Percentiles rank a stretch among this genome's conserved stretches.
Evolutionary conservation across 371 early-diverging fungal species (phyloP).

Genomic region (Apophysomyces variabilis): DNA sequence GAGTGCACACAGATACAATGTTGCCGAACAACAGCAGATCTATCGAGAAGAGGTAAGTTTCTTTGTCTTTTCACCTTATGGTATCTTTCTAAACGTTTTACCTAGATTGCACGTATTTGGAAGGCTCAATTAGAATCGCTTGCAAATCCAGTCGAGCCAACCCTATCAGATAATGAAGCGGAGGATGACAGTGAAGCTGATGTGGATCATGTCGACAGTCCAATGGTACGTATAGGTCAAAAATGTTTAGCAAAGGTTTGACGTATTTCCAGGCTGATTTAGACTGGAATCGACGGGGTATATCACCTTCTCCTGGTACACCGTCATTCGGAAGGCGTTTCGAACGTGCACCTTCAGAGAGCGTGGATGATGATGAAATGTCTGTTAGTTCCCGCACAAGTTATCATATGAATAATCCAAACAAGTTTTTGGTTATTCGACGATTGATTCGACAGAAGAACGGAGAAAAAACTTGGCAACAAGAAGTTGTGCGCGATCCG

Average conservation of each 20-base stretch:
- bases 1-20: conserved; percentile 89
- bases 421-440: conserved; percentile 68
- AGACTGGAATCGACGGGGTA: conserved; percentile 39
- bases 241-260: background rate
- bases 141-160: conserved; percentile 56
- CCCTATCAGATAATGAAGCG: conserved; percentile 57
- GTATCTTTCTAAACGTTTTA: background rate
- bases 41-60: conserved; percentile 83
- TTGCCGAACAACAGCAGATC: conserved; percentile 94
- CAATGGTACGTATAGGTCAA: conserved; percentile 25
- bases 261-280: conserved; percentile 29
- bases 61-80: background rate
- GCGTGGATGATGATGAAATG: conserved; percentile 60
- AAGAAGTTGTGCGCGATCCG: conserved; percentile 81
- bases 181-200: conserved; percentile 54
- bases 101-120: conserved; percentile 89
- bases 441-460: conserved; percentile 61
- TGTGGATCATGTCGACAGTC: conserved; percentile 32
- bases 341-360: conserved; percentile 45
- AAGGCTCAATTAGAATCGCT: conserved; percentile 83
- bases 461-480: conserved; percentile 77
- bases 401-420: conserved; percentile 57
- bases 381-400: conserved; percentile 64
- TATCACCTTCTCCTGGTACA: conserved; percentile 45
- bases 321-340: conserved; percentile 36